Conservation (phyloP, 2,329 filamentous ascomycete genomes). For the Alternaria ethzedia region DNA sequence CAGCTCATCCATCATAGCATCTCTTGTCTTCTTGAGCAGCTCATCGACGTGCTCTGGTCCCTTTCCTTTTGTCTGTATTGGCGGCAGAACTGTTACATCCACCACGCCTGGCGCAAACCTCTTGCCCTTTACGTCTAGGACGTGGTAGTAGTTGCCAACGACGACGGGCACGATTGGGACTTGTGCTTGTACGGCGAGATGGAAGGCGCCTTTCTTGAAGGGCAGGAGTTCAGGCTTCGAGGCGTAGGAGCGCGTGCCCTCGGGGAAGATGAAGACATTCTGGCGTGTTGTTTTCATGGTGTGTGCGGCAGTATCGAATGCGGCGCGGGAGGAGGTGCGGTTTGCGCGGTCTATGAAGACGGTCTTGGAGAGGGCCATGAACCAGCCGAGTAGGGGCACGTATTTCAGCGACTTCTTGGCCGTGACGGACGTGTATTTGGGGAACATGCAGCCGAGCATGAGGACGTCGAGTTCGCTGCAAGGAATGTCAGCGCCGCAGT, state of each 20-base stretch:
- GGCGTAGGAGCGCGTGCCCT: slow-evolving; percentile 91
- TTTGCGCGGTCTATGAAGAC: slow-evolving; percentile 96
- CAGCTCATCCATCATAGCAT: slow-evolving; percentile 48
- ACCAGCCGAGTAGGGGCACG: slow-evolving; percentile 90
- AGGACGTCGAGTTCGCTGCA: slow-evolving; percentile 83
- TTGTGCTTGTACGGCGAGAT: slow-evolving; percentile 90
- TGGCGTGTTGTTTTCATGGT: slow-evolving; percentile 73
- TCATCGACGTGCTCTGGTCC: slow-evolving; percentile 44
- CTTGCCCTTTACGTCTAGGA: slow-evolving; percentile 55
- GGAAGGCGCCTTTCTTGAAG: slow-evolving; percentile 99
- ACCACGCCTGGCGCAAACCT: slow-evolving; percentile 57
- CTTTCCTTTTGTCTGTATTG: slow-evolving; percentile 45
- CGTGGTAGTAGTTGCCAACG: slow-evolving; percentile 58
- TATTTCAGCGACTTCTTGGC: slow-evolving; percentile 85
- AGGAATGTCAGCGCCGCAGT: slow-evolving; percentile 19
- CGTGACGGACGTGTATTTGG: slow-evolving; percentile 88
- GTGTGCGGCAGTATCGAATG: slow-evolving; percentile 81
- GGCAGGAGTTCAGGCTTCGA: slow-evolving; percentile 80
- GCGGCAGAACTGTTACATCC: slow-evolving; percentile 56
- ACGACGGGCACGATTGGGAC: slow-evolving; percentile 88
- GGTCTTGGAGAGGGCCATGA: slow-evolving; percentile 82
- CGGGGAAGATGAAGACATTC: slow-evolving; percentile 86
- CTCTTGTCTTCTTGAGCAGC: slow-evolving; percentile 38
- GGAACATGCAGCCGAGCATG: slow-evolving; percentile 88
- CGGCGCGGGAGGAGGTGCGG: slow-evolving; percentile 78